Evolutionary conservation across 2,329 filamentous ascomycete species (phyloP).

Genomic region (Cladosporium sp.): DNA sequence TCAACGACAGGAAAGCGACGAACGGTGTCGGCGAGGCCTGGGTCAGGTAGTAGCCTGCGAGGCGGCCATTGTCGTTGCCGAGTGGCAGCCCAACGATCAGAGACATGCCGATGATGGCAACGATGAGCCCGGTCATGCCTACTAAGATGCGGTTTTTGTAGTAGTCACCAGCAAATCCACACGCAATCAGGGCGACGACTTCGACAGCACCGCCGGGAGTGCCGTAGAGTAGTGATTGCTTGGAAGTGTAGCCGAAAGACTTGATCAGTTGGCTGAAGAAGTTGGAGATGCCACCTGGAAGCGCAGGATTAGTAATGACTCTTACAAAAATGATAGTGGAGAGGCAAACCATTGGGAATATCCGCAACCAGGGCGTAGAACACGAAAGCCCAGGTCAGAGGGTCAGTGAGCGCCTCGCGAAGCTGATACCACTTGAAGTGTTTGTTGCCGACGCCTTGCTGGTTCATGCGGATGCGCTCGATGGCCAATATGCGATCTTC

Average conservation of each 20-base stretch:
- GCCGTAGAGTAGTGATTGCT: slow-evolving; percentile 62
- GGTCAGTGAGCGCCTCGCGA: slow-evolving; percentile 54
- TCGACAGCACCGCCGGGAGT: slow-evolving; percentile 64
- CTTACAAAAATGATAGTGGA: too few relatives aligned
- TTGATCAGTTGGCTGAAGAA: slow-evolving; percentile 60
- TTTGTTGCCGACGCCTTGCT: slow-evolving; percentile 65
- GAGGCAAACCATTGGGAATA: slow-evolving; percentile 51
- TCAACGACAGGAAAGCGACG: slow-evolving; percentile 59
- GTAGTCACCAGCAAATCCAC: slow-evolving; percentile 55
- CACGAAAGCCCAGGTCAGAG: slow-evolving; percentile 58
- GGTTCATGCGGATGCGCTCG: slow-evolving; percentile 68
- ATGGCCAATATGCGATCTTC: slow-evolving; percentile 65
- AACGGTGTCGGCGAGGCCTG: slow-evolving; percentile 58
- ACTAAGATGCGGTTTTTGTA: slow-evolving; percentile 56
- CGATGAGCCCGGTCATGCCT: slow-evolving; percentile 48
- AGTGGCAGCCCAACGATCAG: slow-evolving; percentile 61
- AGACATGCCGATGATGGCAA: slow-evolving; percentile 57
- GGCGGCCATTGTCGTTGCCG: slow-evolving; percentile 53
- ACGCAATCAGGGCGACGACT: slow-evolving; percentile 54
- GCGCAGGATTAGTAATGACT: neutral
- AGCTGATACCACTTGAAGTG: slow-evolving; percentile 52
- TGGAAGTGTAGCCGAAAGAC: slow-evolving; percentile 60
- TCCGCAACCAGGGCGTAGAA: slow-evolving; percentile 54
- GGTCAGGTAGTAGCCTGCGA: slow-evolving; percentile 62
- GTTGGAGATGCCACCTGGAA: slow-evolving; percentile 50